Conservation (phyloP, 2,329 filamentous ascomycete species). For the Reticulascus tulasneorum region DNA sequence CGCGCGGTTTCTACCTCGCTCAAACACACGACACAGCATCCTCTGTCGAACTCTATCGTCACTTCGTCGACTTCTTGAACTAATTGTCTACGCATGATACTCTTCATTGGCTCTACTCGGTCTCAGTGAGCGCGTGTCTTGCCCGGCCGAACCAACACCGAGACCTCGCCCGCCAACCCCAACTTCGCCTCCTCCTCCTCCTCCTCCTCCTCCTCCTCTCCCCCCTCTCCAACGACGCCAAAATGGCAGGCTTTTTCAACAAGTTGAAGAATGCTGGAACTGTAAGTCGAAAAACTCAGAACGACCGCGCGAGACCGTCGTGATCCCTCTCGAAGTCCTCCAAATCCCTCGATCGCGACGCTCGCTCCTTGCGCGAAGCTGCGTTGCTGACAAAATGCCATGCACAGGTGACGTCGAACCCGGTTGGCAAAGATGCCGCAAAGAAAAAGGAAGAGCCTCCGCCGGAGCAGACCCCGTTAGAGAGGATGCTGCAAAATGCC, state of each 20-base stretch:
- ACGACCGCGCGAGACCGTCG: background rate
- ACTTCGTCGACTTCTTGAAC: background rate
- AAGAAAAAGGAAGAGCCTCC: constrained; percentile 52
- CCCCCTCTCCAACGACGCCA: constrained; percentile 12
- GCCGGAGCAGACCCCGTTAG: constrained; percentile 58
- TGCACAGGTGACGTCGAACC: constrained; percentile 38
- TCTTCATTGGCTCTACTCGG: constrained; percentile 3
- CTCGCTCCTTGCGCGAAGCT: constrained; percentile 6
- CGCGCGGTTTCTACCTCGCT: constrained; percentile 7
- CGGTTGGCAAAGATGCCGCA: constrained; percentile 41
- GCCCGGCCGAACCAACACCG: constrained; percentile 25
- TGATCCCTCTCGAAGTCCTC: background rate
- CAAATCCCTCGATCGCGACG: constrained; percentile 2
- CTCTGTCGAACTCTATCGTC: constrained; percentile 2
- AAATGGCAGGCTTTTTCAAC: constrained; percentile 56
- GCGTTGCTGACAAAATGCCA: constrained; percentile 19
- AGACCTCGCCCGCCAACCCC: background rate
- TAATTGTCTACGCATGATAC: constrained; percentile 12
- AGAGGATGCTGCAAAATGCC: constrained; percentile 76
- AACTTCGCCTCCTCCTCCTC: background rate
- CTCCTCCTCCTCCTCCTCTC: constrained; percentile 19
- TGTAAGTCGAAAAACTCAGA: constrained; percentile 37
- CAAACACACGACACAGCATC: constrained; percentile 3
- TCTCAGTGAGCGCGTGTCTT: constrained; percentile 27
- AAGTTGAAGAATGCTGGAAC: constrained; percentile 53